A percentile compares a stretch with the other conserved stretches of the same genome.
Conservation (phyloP, 495 filamentous ascomycete species). For the Penicillium antarcticum region DNA sequence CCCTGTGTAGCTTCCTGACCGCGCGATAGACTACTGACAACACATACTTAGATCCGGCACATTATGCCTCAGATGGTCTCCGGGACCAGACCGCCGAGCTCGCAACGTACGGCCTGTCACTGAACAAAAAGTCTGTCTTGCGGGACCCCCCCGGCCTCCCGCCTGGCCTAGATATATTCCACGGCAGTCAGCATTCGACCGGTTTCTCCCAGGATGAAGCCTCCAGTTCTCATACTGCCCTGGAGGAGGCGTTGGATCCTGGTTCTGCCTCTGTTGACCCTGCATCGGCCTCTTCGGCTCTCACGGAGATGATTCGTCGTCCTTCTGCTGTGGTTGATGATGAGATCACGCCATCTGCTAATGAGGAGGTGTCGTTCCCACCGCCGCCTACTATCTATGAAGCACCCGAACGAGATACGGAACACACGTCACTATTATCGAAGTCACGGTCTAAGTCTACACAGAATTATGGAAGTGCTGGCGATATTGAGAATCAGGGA, state of each 20-base stretch:
- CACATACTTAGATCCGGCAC: slow-evolving; percentile 52
- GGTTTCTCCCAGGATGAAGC: slow-evolving; percentile 14
- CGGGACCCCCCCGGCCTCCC: slow-evolving; percentile 33
- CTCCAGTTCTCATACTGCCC: slow-evolving; percentile 7
- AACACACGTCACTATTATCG: slow-evolving; percentile 42
- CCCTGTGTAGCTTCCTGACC: not conserved
- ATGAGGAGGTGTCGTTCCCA: slow-evolving; percentile 15
- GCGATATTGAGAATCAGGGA: slow-evolving; percentile 41
- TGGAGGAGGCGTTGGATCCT: slow-evolving; percentile 12
- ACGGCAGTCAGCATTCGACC: slow-evolving; percentile 7
- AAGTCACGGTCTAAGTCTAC: slow-evolving; percentile 34
- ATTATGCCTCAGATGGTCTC: slow-evolving; percentile 71
- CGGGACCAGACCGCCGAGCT: slow-evolving; percentile 90
- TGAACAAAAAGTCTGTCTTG: slow-evolving; percentile 30
- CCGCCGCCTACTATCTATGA: slow-evolving; percentile 16
- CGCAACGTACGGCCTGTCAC: slow-evolving; percentile 76
- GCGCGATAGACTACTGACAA: not conserved
- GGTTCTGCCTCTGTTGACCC: slow-evolving; percentile 5
- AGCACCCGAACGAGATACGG: slow-evolving; percentile 27
- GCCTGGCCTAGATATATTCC: slow-evolving; percentile 37
- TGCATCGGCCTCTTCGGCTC: slow-evolving; percentile 47
- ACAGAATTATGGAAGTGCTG: slow-evolving; percentile 29
- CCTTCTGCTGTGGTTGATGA: slow-evolving; percentile 40
- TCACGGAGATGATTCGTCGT: slow-evolving; percentile 61
- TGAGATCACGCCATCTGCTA: slow-evolving; percentile 15